Evolutionary conservation across 1,139 yeast genomes (phyloP), one percentile per base, ranked within the genome.

Genomic region (Wickerhamomyces sp.): DNA sequence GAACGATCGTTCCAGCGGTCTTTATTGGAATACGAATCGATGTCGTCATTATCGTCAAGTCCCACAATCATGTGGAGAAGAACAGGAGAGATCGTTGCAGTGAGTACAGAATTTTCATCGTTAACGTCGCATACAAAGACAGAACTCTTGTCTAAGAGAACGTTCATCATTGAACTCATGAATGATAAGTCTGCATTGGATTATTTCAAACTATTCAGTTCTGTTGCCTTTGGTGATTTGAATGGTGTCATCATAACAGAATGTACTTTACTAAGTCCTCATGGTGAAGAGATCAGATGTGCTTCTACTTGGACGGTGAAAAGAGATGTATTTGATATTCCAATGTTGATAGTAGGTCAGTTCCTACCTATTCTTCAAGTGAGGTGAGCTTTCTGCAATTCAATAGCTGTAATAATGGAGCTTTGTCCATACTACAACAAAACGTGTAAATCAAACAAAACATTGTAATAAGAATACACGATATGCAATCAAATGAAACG

Each of bases 291-390:
- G 19, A 51, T 60, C 16, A 49, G 60, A 35, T 84, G 96, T 3
- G 79, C 89, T 9, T 80, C 93, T 45, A 80, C 86, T 44, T 84
- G 95, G 88, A 88, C 96, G 0, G 72, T 89, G 18, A 86, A 86
- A 50, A 66, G 95, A 46, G 96, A 89, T 59, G 77, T 85, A 34
- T 89, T 88, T 61, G 95, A 88, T 52, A 78, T 88, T 36, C 96
- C 97, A 12, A 81, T 88, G 91, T 78, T 88, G 78, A 78, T 89
- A 31, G 80, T 88, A 28, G 96, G 96, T 9, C 91, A 87, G 52
- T 88, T 88, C 53, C 59, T 88, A 37, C 95, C 96, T 1, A 80
- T 85, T 18, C 52, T 61, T 4, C 53, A 49, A 24, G 55, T 48
- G 2, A 51, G 43, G 32, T 50, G 31, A 32, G n/a, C n/a, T n/a